Base-by-base conservation (phyloP, 163 green algal genomes). In the Prototheca stagnorum region DNA sequence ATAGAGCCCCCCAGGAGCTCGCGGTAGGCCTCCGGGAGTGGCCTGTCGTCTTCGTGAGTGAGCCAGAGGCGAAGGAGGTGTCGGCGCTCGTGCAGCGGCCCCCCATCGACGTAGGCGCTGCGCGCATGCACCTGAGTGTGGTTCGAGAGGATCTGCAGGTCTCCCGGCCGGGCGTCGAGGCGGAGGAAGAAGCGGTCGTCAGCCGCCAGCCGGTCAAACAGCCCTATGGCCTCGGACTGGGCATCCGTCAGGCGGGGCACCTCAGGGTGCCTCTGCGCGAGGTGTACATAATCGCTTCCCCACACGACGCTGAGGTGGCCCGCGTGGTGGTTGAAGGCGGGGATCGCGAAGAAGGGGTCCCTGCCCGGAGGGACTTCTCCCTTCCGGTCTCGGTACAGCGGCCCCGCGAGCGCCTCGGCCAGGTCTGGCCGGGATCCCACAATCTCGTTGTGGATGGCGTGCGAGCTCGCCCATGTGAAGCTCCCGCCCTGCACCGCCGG, bases 101-200 rank as follows among this genome's bases (percentile, higher is more conserved):
- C 7, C 44, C 44, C 11, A 56, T 81, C 76, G 21, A 53, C 47
- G 52, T 85, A 92, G 16, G 57, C 68, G n/a, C 64, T 58, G 19
- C 80, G 62, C 20, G 61, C 59, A 60, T 93, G 82, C 41, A 87
- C 62, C 47, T 63, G 60, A 1, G 63, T 79, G 67, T 86, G 79
- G 68, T 90, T 93, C 70, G 60, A 70, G 23, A 93, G 62, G 47
- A 92, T 63, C 70, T 91, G 79, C 26, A 93, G 70, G 60, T 93
- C 82, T 0, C 82, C 42, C 8, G 24, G 71, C 64, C 82, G 61
- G 50, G 89, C 71, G 35, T 68, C 57, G 40, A 70, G 71, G 45
- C 85, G 67, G 51, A 91, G 49, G 24, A 65, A 56, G 35, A 88
- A 57, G 46, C 66, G 54, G 22, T 75, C 54, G n/a, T 35, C 57